A percentile compares a stretch with the other conserved stretches of the same genome.
phyloP scores from a whole-genome alignment of 2,329 filamentous ascomycete species.

The Penicillium olsonii region DNA sequence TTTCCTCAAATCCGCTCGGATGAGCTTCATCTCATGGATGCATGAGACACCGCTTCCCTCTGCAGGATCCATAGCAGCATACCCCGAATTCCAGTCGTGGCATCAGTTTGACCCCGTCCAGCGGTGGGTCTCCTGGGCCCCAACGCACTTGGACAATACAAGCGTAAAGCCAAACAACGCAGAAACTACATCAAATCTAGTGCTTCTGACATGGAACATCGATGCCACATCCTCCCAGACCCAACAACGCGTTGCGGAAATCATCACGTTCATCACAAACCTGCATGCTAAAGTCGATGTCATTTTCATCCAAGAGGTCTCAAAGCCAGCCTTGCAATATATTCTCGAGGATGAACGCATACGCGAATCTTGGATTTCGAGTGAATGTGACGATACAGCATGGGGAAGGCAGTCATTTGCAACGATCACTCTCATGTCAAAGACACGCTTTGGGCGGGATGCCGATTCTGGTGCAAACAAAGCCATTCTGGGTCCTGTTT shows the following conservation, averaged over 20 bases:
- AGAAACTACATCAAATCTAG: neutral
- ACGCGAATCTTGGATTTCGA: constrained; percentile 11
- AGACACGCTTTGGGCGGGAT: constrained; percentile 4
- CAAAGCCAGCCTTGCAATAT: constrained; percentile 7
- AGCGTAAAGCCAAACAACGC: neutral
- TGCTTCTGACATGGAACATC: constrained; percentile 19
- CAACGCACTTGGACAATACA: neutral
- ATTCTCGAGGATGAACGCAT: constrained; percentile 12
- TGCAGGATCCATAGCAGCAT: neutral
- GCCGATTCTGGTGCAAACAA: constrained; percentile 21
- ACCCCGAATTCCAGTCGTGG: constrained; percentile 4
- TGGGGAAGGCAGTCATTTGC: constrained; percentile 27
- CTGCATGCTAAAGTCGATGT: constrained; percentile 3
- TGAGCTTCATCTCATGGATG: neutral
- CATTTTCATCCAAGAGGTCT: constrained; percentile 18
- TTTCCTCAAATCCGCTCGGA: neutral
- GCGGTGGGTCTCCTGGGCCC: neutral
- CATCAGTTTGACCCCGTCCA: neutral
- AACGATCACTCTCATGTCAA: constrained; percentile 9
- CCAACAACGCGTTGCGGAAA: constrained; percentile 11
- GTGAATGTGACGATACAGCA: constrained; percentile 16
- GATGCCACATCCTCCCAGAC: constrained; percentile 5
- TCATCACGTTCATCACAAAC: constrained; percentile 7
- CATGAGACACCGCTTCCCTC: neutral
- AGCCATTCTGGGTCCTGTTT: constrained; percentile 31